These are phyloP conservation scores for Phytophthora kernoviae DNA, from an alignment of 352 stramenopile genomes.

Conservation along the genomic window DNA sequence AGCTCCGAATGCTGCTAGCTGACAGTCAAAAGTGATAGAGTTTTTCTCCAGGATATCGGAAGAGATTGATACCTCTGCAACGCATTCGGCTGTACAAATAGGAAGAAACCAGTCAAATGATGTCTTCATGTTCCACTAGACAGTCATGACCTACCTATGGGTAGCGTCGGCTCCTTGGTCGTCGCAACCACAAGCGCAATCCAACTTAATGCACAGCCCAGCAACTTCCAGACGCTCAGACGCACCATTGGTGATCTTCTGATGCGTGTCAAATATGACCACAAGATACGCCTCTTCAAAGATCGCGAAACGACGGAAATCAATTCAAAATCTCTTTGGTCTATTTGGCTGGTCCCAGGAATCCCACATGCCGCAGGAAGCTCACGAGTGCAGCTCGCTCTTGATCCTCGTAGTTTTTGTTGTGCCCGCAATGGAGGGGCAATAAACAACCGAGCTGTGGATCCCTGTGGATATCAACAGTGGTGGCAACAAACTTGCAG, in stretches of 20 bases:
- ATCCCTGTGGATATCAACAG: constrained; percentile 44
- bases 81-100: constrained; percentile 15
- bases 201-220: constrained; percentile 8
- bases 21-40: constrained; percentile 25
- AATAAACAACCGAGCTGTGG: constrained; percentile 60
- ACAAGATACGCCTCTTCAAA: constrained; percentile 28
- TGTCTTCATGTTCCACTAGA: not conserved
- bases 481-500: constrained; percentile 12
- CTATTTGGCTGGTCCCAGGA: constrained; percentile 34
- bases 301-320: constrained; percentile 7
- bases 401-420: constrained; percentile 79
- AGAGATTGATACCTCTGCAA: not conserved
- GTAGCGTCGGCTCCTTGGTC: constrained; percentile 17
- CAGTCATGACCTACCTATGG: constrained; percentile 15
- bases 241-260: constrained; percentile 9
- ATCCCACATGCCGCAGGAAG: constrained; percentile 58
- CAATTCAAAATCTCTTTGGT: constrained; percentile 15
- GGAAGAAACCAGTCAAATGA: not conserved
- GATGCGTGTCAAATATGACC: constrained; percentile 24
- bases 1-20: constrained; percentile 38
- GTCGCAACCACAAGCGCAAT: not conserved
- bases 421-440: constrained; percentile 83
- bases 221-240: not conserved
- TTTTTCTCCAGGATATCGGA: not conserved
- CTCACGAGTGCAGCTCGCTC: constrained; percentile 73